These are phyloP conservation scores for Acanthamoeba sp. DNA, from an alignment of 208 protist species.

Conservation along the genomic window DNA sequence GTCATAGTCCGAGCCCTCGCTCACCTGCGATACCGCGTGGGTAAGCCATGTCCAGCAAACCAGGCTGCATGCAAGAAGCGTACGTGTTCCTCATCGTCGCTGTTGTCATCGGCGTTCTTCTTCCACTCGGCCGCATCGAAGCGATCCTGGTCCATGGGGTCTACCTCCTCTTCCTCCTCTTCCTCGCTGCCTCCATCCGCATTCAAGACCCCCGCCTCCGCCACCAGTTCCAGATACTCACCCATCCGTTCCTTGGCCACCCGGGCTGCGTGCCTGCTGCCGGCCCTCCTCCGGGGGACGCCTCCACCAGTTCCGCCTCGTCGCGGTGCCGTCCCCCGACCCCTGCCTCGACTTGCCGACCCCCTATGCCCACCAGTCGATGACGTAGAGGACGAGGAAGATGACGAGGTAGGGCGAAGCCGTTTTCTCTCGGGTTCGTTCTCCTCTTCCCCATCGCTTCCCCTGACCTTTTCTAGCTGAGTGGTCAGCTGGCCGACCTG, in stretches of 20 bases:
- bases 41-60: no score
- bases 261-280: neutral
- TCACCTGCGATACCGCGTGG: neutral
- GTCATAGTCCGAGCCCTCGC: neutral
- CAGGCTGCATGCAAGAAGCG: no score
- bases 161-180: neutral
- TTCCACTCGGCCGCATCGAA: constrained; percentile 26
- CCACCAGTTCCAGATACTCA: neutral
- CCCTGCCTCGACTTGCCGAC: neutral
- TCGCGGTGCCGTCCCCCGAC: neutral
- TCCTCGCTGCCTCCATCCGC: neutral
- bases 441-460: neutral
- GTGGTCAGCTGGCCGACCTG: neutral
- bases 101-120: neutral
- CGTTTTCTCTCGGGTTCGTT: neutral
- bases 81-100: constrained; percentile 1
- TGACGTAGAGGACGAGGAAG: neutral
- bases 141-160: neutral
- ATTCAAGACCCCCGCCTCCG: no score
- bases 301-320: neutral
- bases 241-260: neutral
- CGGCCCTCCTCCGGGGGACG: neutral
- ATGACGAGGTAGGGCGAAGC: neutral
- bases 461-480: no score
- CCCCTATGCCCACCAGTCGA: neutral